A percentile compares a stretch with the other conserved stretches of the same genome.
Conservation (phyloP, 768 basidiomycete genomes). For the Inosperma sp. region DNA sequence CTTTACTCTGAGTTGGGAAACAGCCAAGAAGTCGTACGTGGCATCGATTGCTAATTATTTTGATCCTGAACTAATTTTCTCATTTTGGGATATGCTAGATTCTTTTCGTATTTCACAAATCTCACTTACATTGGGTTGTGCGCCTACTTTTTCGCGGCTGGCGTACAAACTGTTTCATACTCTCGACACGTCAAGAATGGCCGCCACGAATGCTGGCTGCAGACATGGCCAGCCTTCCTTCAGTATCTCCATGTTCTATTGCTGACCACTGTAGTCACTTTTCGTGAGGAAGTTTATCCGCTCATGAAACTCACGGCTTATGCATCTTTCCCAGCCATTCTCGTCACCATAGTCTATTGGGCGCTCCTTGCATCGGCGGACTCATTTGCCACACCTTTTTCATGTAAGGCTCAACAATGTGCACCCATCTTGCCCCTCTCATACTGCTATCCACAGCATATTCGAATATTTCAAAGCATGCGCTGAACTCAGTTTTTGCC, state of each 20-base stretch:
- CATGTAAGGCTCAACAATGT: slow-evolving; percentile 26
- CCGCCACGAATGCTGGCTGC: slow-evolving; percentile 46
- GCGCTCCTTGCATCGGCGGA: slow-evolving; percentile 41
- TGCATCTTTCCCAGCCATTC: slow-evolving; percentile 40
- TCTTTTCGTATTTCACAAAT: slow-evolving; percentile 62
- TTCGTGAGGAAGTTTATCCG: slow-evolving; percentile 42
- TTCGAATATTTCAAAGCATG: slow-evolving; percentile 54
- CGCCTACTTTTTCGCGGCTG: slow-evolving; percentile 59
- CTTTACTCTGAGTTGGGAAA: slow-evolving; percentile 34
- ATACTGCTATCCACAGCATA: slow-evolving; percentile 38
- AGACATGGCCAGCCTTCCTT: slow-evolving; percentile 50
- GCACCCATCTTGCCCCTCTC: neutral
- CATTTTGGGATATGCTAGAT: slow-evolving; percentile 33
- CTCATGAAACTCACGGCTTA: neutral
- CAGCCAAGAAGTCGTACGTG: slow-evolving; percentile 23
- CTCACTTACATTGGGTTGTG: slow-evolving; percentile 58
- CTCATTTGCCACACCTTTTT: slow-evolving; percentile 40
- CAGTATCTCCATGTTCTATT: slow-evolving; percentile 55
- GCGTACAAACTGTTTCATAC: slow-evolving; percentile 48
- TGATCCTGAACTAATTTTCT: neutral
- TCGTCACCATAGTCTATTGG: slow-evolving; percentile 67
- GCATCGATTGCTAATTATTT: slow-evolving; percentile 22
- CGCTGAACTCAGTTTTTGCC: slow-evolving; percentile 51
- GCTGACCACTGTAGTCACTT: slow-evolving; percentile 44
- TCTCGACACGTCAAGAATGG: slow-evolving; percentile 19